Percentiles rank a stretch among this genome's conserved stretches.
Conservation (phyloP, 495 filamentous ascomycete genomes). For the Penicillium odoratum region DNA sequence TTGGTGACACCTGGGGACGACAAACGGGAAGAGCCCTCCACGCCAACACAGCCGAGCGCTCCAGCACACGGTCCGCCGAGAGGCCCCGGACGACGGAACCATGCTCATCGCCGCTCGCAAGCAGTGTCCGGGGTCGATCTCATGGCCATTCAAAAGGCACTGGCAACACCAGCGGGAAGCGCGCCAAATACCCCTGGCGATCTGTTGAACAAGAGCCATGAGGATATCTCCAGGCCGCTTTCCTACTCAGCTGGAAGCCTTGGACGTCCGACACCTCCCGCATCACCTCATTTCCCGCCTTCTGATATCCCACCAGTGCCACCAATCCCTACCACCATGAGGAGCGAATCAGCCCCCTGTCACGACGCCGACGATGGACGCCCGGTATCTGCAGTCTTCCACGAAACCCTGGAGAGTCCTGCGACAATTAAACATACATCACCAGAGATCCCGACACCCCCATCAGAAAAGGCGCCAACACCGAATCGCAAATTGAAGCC, state of each 20-base stretch:
- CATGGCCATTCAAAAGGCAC: constrained; percentile 64
- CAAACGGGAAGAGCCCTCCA: constrained; percentile 54
- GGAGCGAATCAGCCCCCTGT: constrained; percentile 43
- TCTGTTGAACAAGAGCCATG: constrained; percentile 24
- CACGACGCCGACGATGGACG: constrained; percentile 66
- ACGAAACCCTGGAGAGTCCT: constrained; percentile 68
- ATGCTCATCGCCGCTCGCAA: constrained; percentile 82
- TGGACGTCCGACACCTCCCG: constrained; percentile 34
- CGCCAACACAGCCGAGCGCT: constrained; percentile 48
- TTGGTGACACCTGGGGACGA: constrained; percentile 62
- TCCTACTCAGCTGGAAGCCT: constrained; percentile 39
- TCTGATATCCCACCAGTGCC: constrained; percentile 22
- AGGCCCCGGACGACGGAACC: constrained; percentile 61
- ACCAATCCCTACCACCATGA: constrained; percentile 22
- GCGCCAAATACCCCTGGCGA: constrained; percentile 70
- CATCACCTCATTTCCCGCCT: constrained; percentile 37
- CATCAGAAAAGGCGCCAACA: constrained; percentile 63
- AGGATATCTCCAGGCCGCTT: constrained; percentile 34
- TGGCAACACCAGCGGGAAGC: constrained; percentile 54
- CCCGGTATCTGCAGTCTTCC: constrained; percentile 71
- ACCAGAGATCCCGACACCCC: constrained; percentile 55
- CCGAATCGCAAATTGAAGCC: constrained; percentile 43
- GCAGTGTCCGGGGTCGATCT: constrained; percentile 86
- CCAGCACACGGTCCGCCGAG: constrained; percentile 48
- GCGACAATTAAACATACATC: constrained; percentile 48